Base-by-base conservation (phyloP, 2,329 filamentous ascomycete genomes). In the Botrytis medusae region DNA sequence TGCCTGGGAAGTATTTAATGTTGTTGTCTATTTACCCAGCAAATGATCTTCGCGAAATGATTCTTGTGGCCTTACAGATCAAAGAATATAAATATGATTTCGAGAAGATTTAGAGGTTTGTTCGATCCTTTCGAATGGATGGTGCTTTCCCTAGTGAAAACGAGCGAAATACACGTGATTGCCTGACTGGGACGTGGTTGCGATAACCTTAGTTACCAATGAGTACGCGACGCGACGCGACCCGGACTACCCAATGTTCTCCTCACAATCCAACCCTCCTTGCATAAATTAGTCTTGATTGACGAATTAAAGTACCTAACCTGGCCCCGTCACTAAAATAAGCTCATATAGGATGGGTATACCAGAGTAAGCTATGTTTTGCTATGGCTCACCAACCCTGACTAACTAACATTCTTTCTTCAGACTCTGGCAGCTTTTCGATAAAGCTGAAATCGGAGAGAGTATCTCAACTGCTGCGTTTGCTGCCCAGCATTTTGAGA, bases 401-500 rank as follows among this genome's bases (percentile, higher is more conserved):
- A 34, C 54, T 25, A 42, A 54, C 29, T 48, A 42, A 71, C 22
- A 32, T 37, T 20, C 37, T n/a, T 44, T 48, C 16, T n/a, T 48
- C 25, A 48, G 57, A 37, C 20, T 46, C 22, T 62, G 32, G 62
- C 64, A 72, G 59, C 71, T 60, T 63, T 42, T 75, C 57, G 74
- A 61, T 32, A 2, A 59, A 40, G 73, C 68, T 22, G 40, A 69
- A 29, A 37, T 61, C 12, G 74, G 65, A 4, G 69, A 76, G 20
- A 67, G 63, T 16, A 48, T 73, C 14, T 37, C 64, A 4, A 74
- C 73, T 29, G 69, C 72, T 25, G 16, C 68, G 12, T 87, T 97
- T 71, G 92, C 94, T 46, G 86, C 93, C 54, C 88, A 93, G 57
- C 91, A 93, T 78, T 88, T 96, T 76, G 88, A 93, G 78, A 83